Base-by-base conservation (phyloP, 2,329 filamentous ascomycete genomes). In the Fusarium continuum region DNA sequence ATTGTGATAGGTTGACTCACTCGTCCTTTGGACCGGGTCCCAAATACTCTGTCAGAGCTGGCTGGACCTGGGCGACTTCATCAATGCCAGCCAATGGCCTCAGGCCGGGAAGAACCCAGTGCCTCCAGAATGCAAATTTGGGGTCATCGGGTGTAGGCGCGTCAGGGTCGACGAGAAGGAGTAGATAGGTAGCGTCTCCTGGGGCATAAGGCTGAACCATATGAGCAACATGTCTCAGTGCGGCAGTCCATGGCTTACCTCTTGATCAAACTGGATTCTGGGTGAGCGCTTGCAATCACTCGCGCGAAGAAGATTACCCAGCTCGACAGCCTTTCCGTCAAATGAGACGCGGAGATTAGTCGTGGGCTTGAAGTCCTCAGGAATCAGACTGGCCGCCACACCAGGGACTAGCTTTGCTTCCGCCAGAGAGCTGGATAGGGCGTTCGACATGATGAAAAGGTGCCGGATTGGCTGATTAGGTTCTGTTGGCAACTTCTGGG, bases 51-150 rank as follows among this genome's bases (percentile, higher is more conserved):
- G 80, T 82, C 45, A 81, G 52, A 11, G 75, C 69, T 29, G 68
- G 69, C 55, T 75, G 74, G 8, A 72, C 72, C 60, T 72, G 58
- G 1, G 67, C 71, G 6, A 71, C 70, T 3, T 67, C 64, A 2
- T 52, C 63, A 1, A 62, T 65, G 3, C 52, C 64, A 22, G 62
- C 53, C 36, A 70, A 32, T 3, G 78, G 75, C 51, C 73, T 74
- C 45, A 82, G 39, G 0, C 79, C 78, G 5, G 76, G 71, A 1
- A 84, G 69, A 22, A 85, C 76, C 80, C 81, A 85, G 64, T 85
- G 83, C 17, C 83, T 75, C 82, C 82, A 85, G 65, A 82, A 84
- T 0, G 82, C 80, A 65, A 83, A 85, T 65, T 82, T 84, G 6
- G 81, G 82, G 45, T 85, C 80, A 29, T 82, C 80, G 0, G 83